A percentile compares a stretch with the other conserved stretches of the same genome.
Evolutionary conservation across 2,329 filamentous ascomycete species (phyloP).

Genomic region (Knufia fluminis): DNA sequence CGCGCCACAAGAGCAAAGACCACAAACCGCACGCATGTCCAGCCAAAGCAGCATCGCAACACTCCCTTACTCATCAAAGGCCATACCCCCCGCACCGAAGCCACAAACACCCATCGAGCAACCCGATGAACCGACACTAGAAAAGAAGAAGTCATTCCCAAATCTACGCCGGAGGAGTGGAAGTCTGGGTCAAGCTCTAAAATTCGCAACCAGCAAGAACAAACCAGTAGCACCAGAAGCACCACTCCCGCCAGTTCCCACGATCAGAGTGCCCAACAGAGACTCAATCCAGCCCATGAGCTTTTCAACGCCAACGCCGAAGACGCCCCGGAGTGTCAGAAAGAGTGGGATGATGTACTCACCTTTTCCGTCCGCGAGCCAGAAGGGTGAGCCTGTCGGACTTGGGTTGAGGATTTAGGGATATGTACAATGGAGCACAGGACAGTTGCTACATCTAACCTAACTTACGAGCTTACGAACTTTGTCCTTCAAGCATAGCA

Average conservation of each 20-base stretch:
- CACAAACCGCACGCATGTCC: background rate
- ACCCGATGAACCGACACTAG: constrained; percentile 4
- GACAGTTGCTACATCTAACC: no score
- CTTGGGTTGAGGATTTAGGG: constrained; percentile 1
- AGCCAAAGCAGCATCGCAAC: background rate
- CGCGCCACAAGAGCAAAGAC: background rate
- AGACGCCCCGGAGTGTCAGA: constrained; percentile 1
- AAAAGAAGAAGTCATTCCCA: constrained; percentile 19
- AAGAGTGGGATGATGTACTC: constrained; percentile 7
- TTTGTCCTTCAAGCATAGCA: no score
- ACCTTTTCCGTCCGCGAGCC: background rate
- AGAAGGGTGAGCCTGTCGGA: constrained; percentile 3
- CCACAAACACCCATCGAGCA: background rate
- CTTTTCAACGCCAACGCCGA: background rate
- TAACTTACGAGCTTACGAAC: no score
- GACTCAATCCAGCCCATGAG: background rate
- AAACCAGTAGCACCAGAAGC: background rate
- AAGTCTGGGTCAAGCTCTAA: constrained; percentile 22
- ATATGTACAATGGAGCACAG: no score
- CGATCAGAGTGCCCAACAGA: background rate
- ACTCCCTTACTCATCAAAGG: background rate
- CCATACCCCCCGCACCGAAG: background rate
- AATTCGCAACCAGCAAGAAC: background rate
- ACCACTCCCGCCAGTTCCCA: constrained; percentile 1
- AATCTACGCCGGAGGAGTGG: constrained; percentile 18